A percentile compares a stretch with the other conserved stretches of the same genome.
Conservation (phyloP, 2,329 filamentous ascomycete species). For the Penicillium sp. region DNA sequence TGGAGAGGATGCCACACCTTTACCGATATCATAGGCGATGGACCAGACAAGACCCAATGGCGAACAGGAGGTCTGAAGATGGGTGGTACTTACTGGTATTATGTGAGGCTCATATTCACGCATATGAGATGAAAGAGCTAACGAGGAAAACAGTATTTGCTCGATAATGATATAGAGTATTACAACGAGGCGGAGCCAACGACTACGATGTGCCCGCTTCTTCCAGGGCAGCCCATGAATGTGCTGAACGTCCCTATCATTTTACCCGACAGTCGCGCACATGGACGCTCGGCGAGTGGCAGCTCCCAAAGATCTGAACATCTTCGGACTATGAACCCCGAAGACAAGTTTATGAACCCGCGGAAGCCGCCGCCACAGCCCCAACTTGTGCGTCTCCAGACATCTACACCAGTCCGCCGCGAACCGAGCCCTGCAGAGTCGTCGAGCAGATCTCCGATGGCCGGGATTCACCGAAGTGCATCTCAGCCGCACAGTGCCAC, state of each 20-base stretch:
- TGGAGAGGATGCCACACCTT: slow-evolving; percentile 90
- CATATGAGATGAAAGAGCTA: slow-evolving; percentile 18
- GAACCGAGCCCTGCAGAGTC: slow-evolving; percentile 26
- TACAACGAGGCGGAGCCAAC: slow-evolving; percentile 70
- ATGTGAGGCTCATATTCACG: slow-evolving; percentile 55
- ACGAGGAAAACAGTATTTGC: slow-evolving; percentile 65
- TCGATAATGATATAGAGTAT: slow-evolving; percentile 75
- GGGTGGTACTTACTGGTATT: slow-evolving; percentile 94
- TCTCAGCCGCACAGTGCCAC: slow-evolving; percentile 39
- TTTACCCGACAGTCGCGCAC: slow-evolving; percentile 47
- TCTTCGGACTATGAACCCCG: slow-evolving; percentile 71
- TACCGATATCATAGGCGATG: slow-evolving; percentile 80
- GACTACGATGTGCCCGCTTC: slow-evolving; percentile 77
- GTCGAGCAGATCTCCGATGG: slow-evolving; percentile 30
- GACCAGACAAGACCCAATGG: slow-evolving; percentile 57
- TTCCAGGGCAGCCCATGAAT: slow-evolving; percentile 87
- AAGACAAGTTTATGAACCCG: slow-evolving; percentile 72
- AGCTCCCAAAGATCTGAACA: slow-evolving; percentile 60
- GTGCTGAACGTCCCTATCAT: slow-evolving; percentile 77
- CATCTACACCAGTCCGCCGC: slow-evolving; percentile 41
- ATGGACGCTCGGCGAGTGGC: slow-evolving; percentile 65
- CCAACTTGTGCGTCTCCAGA: slow-evolving; percentile 46
- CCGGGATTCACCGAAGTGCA: slow-evolving; percentile 28
- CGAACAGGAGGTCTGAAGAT: slow-evolving; percentile 82
- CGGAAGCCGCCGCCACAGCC: slow-evolving; percentile 58